Evolutionary conservation across 176 grass and related monocot species (phyloP), one percentile per base, ranked within the genome.

Genomic region (Pontederia paniculata): DNA sequence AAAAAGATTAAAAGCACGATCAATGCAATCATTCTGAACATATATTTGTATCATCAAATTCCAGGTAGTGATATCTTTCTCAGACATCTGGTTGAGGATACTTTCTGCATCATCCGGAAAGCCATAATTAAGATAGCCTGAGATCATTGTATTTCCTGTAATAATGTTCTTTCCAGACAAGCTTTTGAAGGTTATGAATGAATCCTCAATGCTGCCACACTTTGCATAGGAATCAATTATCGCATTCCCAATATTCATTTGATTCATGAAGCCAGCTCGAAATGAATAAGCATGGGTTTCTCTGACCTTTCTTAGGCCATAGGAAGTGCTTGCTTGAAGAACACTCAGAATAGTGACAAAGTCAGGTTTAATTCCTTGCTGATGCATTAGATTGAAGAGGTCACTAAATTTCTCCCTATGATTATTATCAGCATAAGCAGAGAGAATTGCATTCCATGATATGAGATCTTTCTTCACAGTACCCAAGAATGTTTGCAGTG

Each of bases 381-480:
- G 17, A 44, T 21, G 9, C 73, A 89, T 89, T 84, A 77, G 55
- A 74, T 68, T 23, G 28, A 84, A 42, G 42, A 89, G 43, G 42
- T n/a, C 31, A n/a, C 71, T 14, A 19, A 89, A 89, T 25, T 71
- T 55, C 15, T 60, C 52, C 48, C 52, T 63, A 37, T 68, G 21
- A 55, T 74, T 57, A 50, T 52, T 80, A 42, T 52, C 58, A 59
- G 75, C 63, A 59, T 60, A 90, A 54, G 78, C 67, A 16, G 78
- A 82, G 10, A 90, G 71, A 68, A 89, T 62, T 51, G 80, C 70
- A 75, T 89, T 89, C 85, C 87, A 90, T 58, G 87, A 85, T 70
- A 85, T 60, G 15, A 74, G 61, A 54, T 82, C 72, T 69, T 74
- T 79, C 44, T 64, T 61, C 21, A 23, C 57, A 74, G 76, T 90